Base-by-base conservation (phyloP, 306 rosid genomes). In the Sechiopsis laciniata region DNA sequence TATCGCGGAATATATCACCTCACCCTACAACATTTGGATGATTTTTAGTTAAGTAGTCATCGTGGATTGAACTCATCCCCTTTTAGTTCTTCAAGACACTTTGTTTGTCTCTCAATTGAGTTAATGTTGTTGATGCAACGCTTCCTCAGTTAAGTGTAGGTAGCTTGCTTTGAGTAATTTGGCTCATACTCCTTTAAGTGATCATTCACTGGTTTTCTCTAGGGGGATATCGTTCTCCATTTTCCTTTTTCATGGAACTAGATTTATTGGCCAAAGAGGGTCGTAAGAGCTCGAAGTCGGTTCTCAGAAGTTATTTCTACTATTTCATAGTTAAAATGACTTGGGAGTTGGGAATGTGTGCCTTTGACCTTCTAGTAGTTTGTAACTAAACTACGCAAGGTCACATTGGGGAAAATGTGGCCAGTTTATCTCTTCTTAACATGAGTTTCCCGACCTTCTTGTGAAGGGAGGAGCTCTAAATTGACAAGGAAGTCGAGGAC, bases 101-200 rank as follows among this genome's bases (percentile, higher is more conserved):
- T n/a, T n/a, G n/a, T n/a, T n/a, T n/a, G n/a, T n/a, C n/a, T n/a
- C 65, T 59, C 37, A 16, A 16, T 59, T 59, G 65, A 59, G 40
- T 5, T 15, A 22, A 8, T 26, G 29, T 26, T 57, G 63, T 15
- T 10, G 15, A 57, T 32, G 3, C 10, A 20, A 35, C 9, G 8
- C 63, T 57, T 21, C 35, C 14, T 20, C 14, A 22, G 13, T 0
- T 6, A 57, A 57, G 35, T 22, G 35, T 57, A 57, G 63, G 13
- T 1, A 20, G 63, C 35, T 0, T 57, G 15, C 35, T 57, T 11
- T 12, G 65, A 24, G 65, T 24, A 59, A 59, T 59, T 15, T 24
- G 37, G 37, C 17, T 59, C 40, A 59, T 59, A 59, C 65, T 13
- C 16, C 22, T 22, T n/a, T 60, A 26, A 24, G 10, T 7, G 42